Conservation (phyloP, 768 basidiomycete genomes). For the Tulasnella sp. region DNA sequence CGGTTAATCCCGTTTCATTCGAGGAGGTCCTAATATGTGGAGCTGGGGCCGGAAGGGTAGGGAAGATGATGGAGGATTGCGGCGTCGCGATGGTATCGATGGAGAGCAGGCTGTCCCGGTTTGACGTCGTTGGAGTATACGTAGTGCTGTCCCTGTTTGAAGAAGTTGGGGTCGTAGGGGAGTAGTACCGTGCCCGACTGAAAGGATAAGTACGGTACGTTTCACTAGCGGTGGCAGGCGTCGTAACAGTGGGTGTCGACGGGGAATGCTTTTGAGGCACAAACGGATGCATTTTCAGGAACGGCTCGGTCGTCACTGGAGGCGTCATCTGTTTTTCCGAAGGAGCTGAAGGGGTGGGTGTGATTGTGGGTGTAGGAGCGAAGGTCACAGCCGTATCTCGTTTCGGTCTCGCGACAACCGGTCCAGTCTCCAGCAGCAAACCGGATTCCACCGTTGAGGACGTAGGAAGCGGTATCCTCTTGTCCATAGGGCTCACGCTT, state of each 20-base stretch:
- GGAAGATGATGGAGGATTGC: constrained; percentile 26
- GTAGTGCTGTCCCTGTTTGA: constrained; percentile 6
- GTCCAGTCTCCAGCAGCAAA: not conserved
- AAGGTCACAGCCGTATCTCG: not conserved
- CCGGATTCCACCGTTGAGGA: not conserved
- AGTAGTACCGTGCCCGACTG: not conserved
- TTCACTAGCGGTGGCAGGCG: not conserved
- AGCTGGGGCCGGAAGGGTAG: constrained; percentile 32
- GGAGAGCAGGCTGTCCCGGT: constrained; percentile 19
- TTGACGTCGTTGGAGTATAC: not conserved
- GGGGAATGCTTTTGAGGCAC: not conserved
- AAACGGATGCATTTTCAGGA: not conserved
- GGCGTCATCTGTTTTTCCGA: not conserved
- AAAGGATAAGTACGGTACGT: not conserved
- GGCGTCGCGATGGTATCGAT: constrained; percentile 18
- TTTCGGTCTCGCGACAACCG: not conserved
- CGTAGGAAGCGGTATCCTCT: not conserved
- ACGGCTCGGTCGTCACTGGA: not conserved
- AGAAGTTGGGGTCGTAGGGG: not conserved
- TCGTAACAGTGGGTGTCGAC: not conserved
- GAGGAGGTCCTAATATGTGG: constrained; percentile 19
- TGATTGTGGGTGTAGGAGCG: not conserved
- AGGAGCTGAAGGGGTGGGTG: not conserved
- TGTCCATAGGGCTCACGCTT: constrained; percentile 1
- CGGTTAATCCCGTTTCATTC: constrained; percentile 27